Conservation (phyloP, 768 basidiomycete species). For the Psilocybe cyanescens region DNA sequence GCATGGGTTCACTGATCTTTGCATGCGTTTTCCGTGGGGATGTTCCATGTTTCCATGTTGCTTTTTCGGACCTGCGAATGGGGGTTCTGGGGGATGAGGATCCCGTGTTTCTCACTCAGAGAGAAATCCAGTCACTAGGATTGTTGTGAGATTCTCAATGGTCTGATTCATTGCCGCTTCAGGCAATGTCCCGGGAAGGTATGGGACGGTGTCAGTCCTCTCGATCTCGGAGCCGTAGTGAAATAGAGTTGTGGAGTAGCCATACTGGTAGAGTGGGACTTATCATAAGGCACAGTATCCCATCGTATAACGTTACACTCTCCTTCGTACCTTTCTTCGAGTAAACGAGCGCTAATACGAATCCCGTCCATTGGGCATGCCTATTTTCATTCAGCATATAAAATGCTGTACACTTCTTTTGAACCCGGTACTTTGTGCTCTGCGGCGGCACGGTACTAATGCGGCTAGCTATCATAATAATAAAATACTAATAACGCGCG, state of each 20-base stretch:
- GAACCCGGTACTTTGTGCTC: not conserved
- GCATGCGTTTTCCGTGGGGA: not conserved
- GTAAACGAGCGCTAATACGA: not conserved
- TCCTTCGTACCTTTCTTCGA: not conserved
- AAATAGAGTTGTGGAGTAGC: not conserved
- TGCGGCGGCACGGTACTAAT: not conserved
- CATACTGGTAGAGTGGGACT: not conserved
- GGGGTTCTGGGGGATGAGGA: not conserved
- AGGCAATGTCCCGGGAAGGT: not conserved
- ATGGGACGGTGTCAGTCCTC: not conserved
- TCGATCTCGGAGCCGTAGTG: not conserved
- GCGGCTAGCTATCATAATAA: not conserved
- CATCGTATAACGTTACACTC: not conserved
- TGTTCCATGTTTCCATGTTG: not conserved
- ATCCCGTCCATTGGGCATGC: not conserved
- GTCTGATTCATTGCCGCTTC: not conserved
- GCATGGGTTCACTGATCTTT: not conserved
- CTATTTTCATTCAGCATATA: not conserved
- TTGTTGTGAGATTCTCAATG: not conserved
- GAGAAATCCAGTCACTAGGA: not conserved
- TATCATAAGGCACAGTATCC: not conserved
- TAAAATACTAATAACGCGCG: not conserved
- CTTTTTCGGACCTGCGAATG: not conserved
- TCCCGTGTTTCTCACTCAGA: not conserved
- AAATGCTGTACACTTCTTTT: no score